Base-by-base conservation (phyloP, 176 grass and related monocot species). In the Saccharum spontaneum region DNA sequence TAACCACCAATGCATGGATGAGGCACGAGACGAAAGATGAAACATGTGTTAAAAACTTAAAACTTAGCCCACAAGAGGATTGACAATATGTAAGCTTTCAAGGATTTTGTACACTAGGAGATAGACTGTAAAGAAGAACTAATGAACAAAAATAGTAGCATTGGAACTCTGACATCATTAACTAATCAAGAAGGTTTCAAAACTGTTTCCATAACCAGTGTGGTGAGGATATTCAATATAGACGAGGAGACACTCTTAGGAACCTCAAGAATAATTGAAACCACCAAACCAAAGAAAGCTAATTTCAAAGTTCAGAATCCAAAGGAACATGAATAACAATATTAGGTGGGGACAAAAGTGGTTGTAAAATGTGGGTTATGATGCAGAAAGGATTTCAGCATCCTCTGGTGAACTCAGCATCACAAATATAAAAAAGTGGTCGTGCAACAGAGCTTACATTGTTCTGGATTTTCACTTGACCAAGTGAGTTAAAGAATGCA, bases 401-500 rank as follows among this genome's bases (percentile, higher is more conserved):
- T 34, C 33, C 62, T 23, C 2, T 44, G 10, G 40, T 10, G 16
- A 73, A 79, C 37, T 78, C 60, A 79, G 37, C 28, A 79, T 79
- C 20, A 85, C 22, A 86, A 85, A 66, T 46, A 83, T 70, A 57
- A 84, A 83, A 30, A 61, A 17, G 64, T 15, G 22, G 61, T 71
- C 3, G 4, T 62, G 86, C 39, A 84, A 79, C 23, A 60, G 71
- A 71, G 20, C 97, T 96, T 94, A 99, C 97, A 92, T 84, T 99
- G 79, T 99, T 99, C 63, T 99, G 97, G 75, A 87, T 92, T 92
- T 99, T 99, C 50, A 99, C 91, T 96, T 99, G 93, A 73, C 96
- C 93, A 24, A 99, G 93, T 84, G 97, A 96, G 89, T 96, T 99
- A 74, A 95, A 99, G 67, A 99, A 96, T 57, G 67, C 70, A 83